Evolutionary conservation across 2,329 filamentous ascomycete species (phyloP).

Genomic region (Fusarium concolor): DNA sequence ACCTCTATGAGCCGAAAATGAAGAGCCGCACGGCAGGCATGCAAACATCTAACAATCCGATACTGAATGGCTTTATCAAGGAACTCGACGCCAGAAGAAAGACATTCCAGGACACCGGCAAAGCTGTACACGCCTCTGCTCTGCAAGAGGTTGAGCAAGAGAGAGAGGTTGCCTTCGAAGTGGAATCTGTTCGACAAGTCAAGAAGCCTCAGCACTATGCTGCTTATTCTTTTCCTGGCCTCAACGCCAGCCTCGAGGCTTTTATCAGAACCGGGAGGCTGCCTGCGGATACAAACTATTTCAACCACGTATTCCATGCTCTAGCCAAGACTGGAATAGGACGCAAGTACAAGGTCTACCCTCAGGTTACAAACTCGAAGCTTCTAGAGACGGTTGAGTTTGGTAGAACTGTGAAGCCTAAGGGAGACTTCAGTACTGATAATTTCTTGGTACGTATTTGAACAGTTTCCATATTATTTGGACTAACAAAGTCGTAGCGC

Average conservation of each 20-base stretch:
- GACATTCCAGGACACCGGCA: conserved; percentile 42
- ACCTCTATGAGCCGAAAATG: conserved; percentile 63
- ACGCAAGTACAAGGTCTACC: conserved; percentile 49
- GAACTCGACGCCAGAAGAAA: conserved; percentile 40
- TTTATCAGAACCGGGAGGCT: conserved; percentile 63
- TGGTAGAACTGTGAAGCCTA: conserved; percentile 38
- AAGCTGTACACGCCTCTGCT: conserved; percentile 60
- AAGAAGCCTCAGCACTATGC: conserved; percentile 60
- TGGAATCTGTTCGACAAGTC: conserved; percentile 66
- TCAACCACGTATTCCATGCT: conserved; percentile 54
- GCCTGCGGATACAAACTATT: conserved; percentile 47
- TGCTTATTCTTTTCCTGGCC: conserved; percentile 57
- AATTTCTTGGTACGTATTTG: conserved; percentile 39
- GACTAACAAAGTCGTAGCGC: conserved; percentile 47
- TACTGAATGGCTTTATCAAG: conserved; percentile 32
- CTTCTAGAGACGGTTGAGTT: conserved; percentile 50
- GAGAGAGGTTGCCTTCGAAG: conserved; percentile 67
- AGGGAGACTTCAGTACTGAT: conserved; percentile 36
- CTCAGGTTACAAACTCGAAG: conserved; percentile 33
- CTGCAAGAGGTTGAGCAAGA: conserved; percentile 70
- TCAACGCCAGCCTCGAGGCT: conserved; percentile 60
- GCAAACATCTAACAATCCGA: conserved; percentile 25
- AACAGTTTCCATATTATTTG: neutral
- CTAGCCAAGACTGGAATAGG: conserved; percentile 50
- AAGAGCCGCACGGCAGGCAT: conserved; percentile 23